phyloP scores from a whole-genome alignment of 2,329 filamentous ascomycete species.

The Fusarium scirpi region DNA sequence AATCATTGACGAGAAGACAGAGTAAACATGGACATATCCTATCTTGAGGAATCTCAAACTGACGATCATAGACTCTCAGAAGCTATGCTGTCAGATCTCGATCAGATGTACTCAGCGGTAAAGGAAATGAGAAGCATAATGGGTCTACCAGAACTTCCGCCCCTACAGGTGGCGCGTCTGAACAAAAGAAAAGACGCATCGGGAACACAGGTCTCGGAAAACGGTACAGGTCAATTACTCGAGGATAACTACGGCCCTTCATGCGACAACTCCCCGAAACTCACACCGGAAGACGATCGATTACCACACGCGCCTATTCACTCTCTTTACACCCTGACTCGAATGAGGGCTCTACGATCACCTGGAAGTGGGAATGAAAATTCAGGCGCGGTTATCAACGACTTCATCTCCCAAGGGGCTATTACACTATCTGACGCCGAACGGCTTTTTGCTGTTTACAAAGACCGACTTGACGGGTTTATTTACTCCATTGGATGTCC shows the following conservation, averaged over 20 bases:
- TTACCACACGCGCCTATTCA: conserved; percentile 55
- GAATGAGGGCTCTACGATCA: conserved; percentile 52
- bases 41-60: too few species aligned
- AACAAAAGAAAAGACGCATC: conserved; percentile 28
- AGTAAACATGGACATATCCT: too few species aligned
- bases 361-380: conserved; percentile 46
- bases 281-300: conserved; percentile 50
- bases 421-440: conserved; percentile 62
- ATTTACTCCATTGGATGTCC: conserved; percentile 65
- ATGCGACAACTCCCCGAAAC: conserved; percentile 46
- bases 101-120: conserved; percentile 43
- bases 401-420: conserved; percentile 55
- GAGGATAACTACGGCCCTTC: conserved; percentile 42
- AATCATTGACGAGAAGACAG: conserved; percentile 56
- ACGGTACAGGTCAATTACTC: not conserved
- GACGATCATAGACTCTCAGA: conserved; percentile 13
- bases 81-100: conserved; percentile 41
- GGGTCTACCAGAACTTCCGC: conserved; percentile 40
- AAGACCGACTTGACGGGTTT: conserved; percentile 63
- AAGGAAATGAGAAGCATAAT: conserved; percentile 43
- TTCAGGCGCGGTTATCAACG: conserved; percentile 41
- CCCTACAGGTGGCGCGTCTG: conserved; percentile 32
- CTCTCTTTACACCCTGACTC: conserved; percentile 54
- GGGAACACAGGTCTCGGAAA: not conserved
- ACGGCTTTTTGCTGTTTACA: conserved; percentile 63